Base-by-base conservation (phyloP, 2,329 filamentous ascomycete genomes). In the Pseudonectria foliicola region DNA sequence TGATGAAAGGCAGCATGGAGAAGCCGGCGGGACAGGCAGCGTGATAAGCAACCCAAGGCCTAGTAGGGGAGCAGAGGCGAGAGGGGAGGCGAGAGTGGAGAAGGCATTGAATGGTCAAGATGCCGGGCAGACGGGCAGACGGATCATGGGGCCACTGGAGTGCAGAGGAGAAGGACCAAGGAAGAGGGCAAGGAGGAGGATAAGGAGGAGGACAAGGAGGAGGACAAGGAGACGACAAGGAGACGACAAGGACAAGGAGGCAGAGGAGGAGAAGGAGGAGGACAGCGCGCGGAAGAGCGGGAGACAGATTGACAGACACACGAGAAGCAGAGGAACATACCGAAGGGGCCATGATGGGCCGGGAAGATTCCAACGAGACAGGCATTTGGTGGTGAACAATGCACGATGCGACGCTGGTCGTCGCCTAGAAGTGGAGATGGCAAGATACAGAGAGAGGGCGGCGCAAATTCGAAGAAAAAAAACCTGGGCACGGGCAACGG, bases 321-420 rank as follows among this genome's bases (percentile, higher is more conserved):
- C n/a, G n/a, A n/a, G n/a, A n/a, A n/a, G n/a, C n/a, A 42, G 40
- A 42, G 40, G 42, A 42, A 73, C 74, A 36, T 74, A 78, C 74
- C 53, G 74, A 77, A 31, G 73, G 69, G 40, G 72, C 72, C 74
- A 78, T 77, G 56, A 78, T 78, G 50, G 74, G 74, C 55, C 73
- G 72, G 35, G 71, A 66, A 29, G 74, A 78, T 37, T 78, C 74
- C 38, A 77, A 52, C n/a, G 74, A 78, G 42, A 66, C 57, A 55
- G 73, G 71, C 74, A 78, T 78, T 45, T 53, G 49, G 34, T 25
- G 39, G 34, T 29, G 27, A 28, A 31, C 28, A 33, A 37, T 35
- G 29, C 29, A 29, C 31, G 39, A 47, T 52, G 38, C 44, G 46
- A 52, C 45, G 46, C 42, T 33, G 37, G 13, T n/a, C n/a, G n/a